Base-by-base conservation (phyloP, 345 rosid species). In the Hirschfeldia incana region DNA sequence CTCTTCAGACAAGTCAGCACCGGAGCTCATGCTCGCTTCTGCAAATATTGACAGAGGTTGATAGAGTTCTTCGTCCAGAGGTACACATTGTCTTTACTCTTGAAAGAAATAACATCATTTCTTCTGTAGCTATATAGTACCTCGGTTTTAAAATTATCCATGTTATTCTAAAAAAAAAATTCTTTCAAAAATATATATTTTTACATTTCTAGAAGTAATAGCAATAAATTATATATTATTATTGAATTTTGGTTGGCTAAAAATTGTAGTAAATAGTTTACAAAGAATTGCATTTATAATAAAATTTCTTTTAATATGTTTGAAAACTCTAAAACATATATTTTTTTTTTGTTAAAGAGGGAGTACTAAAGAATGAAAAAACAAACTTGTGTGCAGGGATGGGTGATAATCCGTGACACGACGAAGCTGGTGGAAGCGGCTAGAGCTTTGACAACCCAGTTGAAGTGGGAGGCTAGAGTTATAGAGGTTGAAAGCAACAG, bases 401-500 rank as follows among this genome's bases (percentile, higher is more conserved):
- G 99, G 99, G 89, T 92, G 66, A 89, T 96, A 72, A 84, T 96
- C 76, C 94, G 88, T 1, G 99, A 96, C 82, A 84, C 89, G 11
- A 85, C 84, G 16, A 78, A 87, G 28, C 87, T 92, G 4, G 83
- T 96, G n/a, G 97, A 96, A 81, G 77, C 80, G 29, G 96, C 91
- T 21, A 96, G 99, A 87, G 80, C 86, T 37, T 82, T 88, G 74
- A 83, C 91, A 0, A 55, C 94, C 2, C 84, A 80, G 78, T 78
- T 96, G 86, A 96, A 89, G 82, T 96, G 99, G 99, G 99, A 96
- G 15, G 99, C 98, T 5, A 85, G 99, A 72, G 90, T 96, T 5
- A 66, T 87, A 72, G 99, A 93, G 73, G 83, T 86, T 2, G 99
- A 96, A 63, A 90, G 92, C 79, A 90, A 81, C 86, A 92, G 92